Conservation (phyloP, 78 protist genomes). For the Polysphondylium violaceum region DNA sequence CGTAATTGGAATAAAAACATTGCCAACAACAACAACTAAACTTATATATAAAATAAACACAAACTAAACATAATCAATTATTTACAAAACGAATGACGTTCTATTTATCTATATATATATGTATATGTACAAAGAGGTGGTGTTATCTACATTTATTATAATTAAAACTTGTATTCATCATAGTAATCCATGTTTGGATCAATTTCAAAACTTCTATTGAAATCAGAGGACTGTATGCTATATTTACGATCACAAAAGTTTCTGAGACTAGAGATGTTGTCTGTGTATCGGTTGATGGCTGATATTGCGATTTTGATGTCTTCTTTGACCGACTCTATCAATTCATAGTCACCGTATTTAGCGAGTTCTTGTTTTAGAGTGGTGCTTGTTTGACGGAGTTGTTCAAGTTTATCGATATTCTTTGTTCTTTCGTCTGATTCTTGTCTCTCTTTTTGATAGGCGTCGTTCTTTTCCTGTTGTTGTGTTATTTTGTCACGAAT, state of each 20-base stretch:
- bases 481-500: background rate
- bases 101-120: too few species aligned
- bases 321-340: constrained; percentile 12
- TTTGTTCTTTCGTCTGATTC: constrained; percentile 47
- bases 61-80: too few species aligned
- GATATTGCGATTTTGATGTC: constrained; percentile 37
- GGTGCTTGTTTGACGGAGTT: background rate
- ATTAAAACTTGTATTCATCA: constrained; percentile 5
- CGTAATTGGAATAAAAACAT: constrained; percentile 33
- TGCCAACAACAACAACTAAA: background rate
- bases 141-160: too few species aligned
- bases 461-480: background rate
- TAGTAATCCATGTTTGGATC: constrained; percentile 51
- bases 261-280: constrained; percentile 38
- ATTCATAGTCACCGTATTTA: constrained; percentile 36
- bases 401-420: constrained; percentile 15
- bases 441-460: background rate
- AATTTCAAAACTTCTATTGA: constrained; percentile 35
- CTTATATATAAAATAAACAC: too few species aligned
- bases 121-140: too few species aligned
- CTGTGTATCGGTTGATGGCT: constrained; percentile 50
- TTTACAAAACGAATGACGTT: too few species aligned
- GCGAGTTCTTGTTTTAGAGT: constrained; percentile 35
- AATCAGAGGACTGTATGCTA: constrained; percentile 10
- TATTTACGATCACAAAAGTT: constrained; percentile 51